phyloP scores from a whole-genome alignment of 2,329 filamentous ascomycete genomes.

The Fusarium sp. region DNA sequence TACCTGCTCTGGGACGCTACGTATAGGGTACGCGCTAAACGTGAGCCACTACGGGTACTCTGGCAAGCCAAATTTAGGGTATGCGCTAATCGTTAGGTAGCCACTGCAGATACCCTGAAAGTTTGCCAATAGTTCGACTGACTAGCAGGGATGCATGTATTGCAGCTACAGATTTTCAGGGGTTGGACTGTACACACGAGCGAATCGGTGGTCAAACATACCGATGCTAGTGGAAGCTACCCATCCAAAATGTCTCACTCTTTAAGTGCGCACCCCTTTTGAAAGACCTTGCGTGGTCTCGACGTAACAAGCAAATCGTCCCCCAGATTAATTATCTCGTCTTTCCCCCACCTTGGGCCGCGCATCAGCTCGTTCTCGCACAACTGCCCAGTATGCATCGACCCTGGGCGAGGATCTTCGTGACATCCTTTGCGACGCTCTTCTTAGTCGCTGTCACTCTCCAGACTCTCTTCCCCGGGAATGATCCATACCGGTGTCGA shows the following conservation, averaged over 20 bases:
- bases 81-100: rapidly evolving
- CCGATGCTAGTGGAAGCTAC: background rate
- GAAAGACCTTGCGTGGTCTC: background rate
- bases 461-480: constrained; percentile 8
- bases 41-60: too few relatives aligned
- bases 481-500: constrained; percentile 64
- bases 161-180: rapidly evolving
- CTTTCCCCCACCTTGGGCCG: background rate
- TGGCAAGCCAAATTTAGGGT: rapidly evolving
- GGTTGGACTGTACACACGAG: too few relatives aligned
- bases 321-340: too few relatives aligned
- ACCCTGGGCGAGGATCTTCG: background rate
- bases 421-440: background rate
- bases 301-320: background rate
- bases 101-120: too few relatives aligned
- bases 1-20: too few relatives aligned
- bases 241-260: background rate
- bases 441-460: background rate
- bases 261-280: rapidly evolving
- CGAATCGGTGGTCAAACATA: background rate
- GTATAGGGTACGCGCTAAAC: background rate
- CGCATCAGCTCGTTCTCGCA: rapidly evolving
- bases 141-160: too few relatives aligned
- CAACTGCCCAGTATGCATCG: background rate
- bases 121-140: too few relatives aligned